phyloP scores from a whole-genome alignment of 148 eudicot genomes.

The Arbutus unedo region DNA sequence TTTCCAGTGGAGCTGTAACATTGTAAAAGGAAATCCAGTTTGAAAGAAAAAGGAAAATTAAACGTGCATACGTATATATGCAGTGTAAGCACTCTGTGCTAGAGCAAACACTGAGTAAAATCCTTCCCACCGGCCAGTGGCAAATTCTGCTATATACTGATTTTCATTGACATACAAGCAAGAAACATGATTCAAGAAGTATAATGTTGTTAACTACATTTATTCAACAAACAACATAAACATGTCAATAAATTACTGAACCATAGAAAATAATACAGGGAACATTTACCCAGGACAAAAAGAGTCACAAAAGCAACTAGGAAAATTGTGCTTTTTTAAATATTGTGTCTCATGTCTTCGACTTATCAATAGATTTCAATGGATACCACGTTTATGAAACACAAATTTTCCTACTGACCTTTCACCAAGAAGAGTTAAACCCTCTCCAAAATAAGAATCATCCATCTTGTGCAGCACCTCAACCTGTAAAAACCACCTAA shows the following conservation, averaged over 20 bases:
- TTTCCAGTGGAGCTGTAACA: neutral
- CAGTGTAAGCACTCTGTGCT: neutral
- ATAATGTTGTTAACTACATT: neutral
- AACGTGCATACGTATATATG: neutral
- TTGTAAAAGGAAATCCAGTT: neutral
- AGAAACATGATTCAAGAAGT: neutral
- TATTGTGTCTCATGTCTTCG: neutral
- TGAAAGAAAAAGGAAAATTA: neutral
- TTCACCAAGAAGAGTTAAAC: slow-evolving; percentile 75
- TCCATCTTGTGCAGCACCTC: slow-evolving; percentile 14
- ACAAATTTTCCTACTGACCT: slow-evolving; percentile 36
- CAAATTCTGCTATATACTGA: neutral
- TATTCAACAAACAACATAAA: neutral
- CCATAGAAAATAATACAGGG: neutral
- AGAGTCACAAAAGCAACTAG: neutral
- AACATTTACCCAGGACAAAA: neutral
- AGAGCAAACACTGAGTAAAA: neutral
- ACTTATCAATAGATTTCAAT: neutral
- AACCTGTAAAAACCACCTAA: slow-evolving; percentile 3
- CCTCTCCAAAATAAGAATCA: slow-evolving; percentile 67
- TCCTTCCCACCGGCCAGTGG: neutral
- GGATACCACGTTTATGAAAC: neutral
- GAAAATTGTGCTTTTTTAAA: neutral
- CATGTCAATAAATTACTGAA: neutral
- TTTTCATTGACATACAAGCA: neutral